Evolutionary conservation across 2,329 filamentous ascomycete genomes (phyloP).

Genomic region (Diplodia mutila): DNA sequence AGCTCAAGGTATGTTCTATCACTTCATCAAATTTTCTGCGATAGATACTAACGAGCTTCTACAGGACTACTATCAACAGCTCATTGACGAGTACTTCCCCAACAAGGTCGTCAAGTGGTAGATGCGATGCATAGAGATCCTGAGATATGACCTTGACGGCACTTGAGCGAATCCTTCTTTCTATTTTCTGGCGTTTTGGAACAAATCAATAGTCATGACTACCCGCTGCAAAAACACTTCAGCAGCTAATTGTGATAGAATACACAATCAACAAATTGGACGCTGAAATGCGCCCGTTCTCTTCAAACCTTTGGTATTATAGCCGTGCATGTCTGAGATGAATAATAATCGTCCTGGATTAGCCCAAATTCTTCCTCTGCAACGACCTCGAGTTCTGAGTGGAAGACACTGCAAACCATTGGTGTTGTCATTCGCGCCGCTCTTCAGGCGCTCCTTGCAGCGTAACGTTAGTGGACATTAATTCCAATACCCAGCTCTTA

Average conservation of each 20-base stretch:
- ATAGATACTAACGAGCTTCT: constrained; percentile 26
- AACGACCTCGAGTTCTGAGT: not conserved
- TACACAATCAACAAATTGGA: constrained; percentile 7
- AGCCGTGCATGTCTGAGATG: not conserved
- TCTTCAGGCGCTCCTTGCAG: not conserved
- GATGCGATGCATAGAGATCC: not conserved
- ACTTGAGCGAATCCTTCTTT: constrained; percentile 7
- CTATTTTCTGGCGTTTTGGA: constrained; percentile 10
- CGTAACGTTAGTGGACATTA: not conserved
- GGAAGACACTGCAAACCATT: not conserved
- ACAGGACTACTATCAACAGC: constrained; percentile 71
- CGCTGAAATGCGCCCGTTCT: not conserved
- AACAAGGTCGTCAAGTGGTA: constrained; percentile 71
- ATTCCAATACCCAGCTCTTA: not conserved
- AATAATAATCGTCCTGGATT: not conserved
- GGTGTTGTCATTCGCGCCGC: not conserved
- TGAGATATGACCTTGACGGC: not conserved
- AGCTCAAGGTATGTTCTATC: constrained; percentile 65
- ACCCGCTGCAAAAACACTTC: constrained; percentile 15
- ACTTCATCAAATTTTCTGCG: not conserved
- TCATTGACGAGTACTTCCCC: constrained; percentile 76
- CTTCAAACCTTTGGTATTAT: not conserved
- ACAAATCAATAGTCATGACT: not conserved
- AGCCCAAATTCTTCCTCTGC: not conserved
- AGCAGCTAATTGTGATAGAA: constrained; percentile 21